Evolutionary conservation across 2,329 filamentous ascomycete genomes (phyloP).

Genomic region (Ambrosiella beaveri): DNA sequence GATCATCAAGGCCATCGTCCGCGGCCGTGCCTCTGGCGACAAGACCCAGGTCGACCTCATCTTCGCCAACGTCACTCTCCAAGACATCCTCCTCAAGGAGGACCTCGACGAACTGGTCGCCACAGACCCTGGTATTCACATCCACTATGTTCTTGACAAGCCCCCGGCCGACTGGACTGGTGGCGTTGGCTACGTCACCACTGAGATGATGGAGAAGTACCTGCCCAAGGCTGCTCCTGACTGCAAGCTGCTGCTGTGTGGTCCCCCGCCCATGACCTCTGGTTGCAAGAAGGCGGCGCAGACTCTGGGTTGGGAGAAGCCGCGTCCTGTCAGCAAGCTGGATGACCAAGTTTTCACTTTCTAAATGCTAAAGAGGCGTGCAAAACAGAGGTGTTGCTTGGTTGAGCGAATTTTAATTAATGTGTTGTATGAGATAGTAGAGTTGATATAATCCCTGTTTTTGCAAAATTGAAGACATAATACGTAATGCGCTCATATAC

Average conservation of each 20-base stretch:
- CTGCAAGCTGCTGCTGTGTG: conserved; percentile 87
- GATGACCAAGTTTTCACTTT: conserved; percentile 98
- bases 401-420: too few species aligned
- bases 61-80: conserved; percentile 86
- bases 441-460: neutral
- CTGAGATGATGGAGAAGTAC: conserved; percentile 79
- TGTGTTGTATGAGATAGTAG: neutral
- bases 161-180: conserved; percentile 83
- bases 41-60: conserved; percentile 83
- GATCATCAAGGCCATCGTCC: conserved; percentile 76
- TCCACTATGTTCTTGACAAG: conserved; percentile 95
- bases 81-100: conserved; percentile 87
- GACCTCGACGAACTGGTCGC: conserved; percentile 66
- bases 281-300: conserved; percentile 95
- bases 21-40: conserved; percentile 62
- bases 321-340: conserved; percentile 87
- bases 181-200: conserved; percentile 84
- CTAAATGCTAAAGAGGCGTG: conserved; percentile 18
- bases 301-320: conserved; percentile 78
- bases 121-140: conserved; percentile 64
- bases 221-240: conserved; percentile 70
- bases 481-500: neutral
- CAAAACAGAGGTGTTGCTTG: too few species aligned
- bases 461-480: neutral
- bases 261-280: conserved; percentile 89